Evolutionary conservation across 208 protist genomes (phyloP), one percentile per base, ranked within the genome.

Genomic region (Wallacemonas sp.): DNA sequence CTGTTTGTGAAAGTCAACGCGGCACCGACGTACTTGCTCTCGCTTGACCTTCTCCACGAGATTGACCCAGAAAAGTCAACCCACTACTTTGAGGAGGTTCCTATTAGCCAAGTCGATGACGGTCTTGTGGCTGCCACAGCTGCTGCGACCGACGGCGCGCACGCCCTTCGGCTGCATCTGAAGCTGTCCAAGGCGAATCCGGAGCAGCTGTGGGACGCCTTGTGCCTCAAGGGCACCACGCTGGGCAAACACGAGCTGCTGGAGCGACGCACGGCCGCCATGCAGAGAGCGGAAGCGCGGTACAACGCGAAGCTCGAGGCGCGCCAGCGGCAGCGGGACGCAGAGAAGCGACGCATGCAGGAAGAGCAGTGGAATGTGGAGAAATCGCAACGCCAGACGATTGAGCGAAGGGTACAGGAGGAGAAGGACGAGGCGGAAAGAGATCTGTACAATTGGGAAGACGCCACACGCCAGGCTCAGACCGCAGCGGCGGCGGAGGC

Each of bases 341-440:
- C 71, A 19, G 92, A 94, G 72, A 76, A 82, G 68, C 89, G 89
- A 15, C 89, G 89, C 42, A 86, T 95, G 82, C 87, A 81, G 54
- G 80, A 86, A 62, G 87, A 79, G 46, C 92, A 97, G 70, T 97
- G 92, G 92, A 85, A 93, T 19, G 78, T 97, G 26, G 92, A 97
- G 59, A 86, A 79, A 63, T 66, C 77, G 63, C 84, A 93, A 65
- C 86, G 92, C 24, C 60, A 70, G 15, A 64, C 82, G 19, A 93
- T 97, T 57, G 92, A 97, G 74, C 30, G 69, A 22, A 79, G 83
- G 29, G 71, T 91, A 37, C 64, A 79, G 24, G 84, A 68, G 13
- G 92, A 97, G 59, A 79, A 77, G 55, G 65, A 66, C 10, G 69
- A 63, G 15, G 92, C 81, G 8, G 84, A 92, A 73, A 59, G 63